A percentile compares a stretch with the other conserved stretches of the same genome.
phyloP scores from a whole-genome alignment of 1,139 yeast species.

The Debaryomyces coudertii region DNA sequence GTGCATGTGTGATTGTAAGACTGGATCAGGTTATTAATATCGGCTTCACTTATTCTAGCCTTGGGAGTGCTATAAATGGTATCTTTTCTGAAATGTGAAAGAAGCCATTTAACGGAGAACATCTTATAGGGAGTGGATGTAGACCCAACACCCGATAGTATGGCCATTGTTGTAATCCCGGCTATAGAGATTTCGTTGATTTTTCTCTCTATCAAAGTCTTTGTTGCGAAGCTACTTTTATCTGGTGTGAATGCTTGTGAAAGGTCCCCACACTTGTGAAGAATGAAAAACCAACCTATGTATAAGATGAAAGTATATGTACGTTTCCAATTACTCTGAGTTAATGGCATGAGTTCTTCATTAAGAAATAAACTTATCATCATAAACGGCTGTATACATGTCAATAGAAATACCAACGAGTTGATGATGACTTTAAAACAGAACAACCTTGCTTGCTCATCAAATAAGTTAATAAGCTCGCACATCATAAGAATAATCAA shows the following conservation, averaged over 20 bases:
- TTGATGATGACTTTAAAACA: constrained; percentile 38
- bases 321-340: constrained; percentile 12
- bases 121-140: constrained; percentile 59
- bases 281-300: constrained; percentile 35
- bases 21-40: constrained; percentile 35
- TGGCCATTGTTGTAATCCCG: constrained; percentile 74
- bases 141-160: constrained; percentile 75
- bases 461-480: constrained; percentile 35
- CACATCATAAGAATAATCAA: constrained; percentile 42
- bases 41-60: constrained; percentile 21
- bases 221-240: constrained; percentile 19
- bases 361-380: constrained; percentile 34
- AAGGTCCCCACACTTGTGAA: constrained; percentile 41
- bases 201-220: constrained; percentile 40
- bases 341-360: constrained; percentile 30
- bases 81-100: constrained; percentile 8
- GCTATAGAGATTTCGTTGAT: constrained; percentile 66
- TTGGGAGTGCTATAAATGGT: constrained; percentile 3
- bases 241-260: constrained; percentile 32
- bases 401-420: constrained; percentile 34
- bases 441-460: constrained; percentile 25
- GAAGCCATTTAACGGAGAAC: constrained; percentile 16
- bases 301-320: constrained; percentile 20
- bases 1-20: constrained; percentile 44
- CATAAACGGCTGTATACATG: constrained; percentile 38